Base-by-base conservation (phyloP, 495 filamentous ascomycete species). In the Aspergillus coremiiformis region DNA sequence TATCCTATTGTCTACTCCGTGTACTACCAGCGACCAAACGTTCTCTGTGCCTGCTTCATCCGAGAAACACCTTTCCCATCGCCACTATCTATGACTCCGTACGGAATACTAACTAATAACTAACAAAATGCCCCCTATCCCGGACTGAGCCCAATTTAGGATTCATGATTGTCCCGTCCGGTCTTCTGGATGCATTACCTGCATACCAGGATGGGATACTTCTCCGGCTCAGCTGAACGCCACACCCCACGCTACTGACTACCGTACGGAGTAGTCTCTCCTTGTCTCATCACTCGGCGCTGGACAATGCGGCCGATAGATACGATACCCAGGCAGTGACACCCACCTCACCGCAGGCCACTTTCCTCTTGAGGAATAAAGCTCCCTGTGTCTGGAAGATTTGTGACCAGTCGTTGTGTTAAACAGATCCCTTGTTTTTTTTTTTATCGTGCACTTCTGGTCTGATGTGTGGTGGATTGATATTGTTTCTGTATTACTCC, bases 221-320 rank as follows among this genome's bases (percentile, higher is more conserved):
- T 53, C 59, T 61, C 52, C 24, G 51, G 54, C 54, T 57, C 58
- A 62, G 59, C 53, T 62, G 55, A 55, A 58, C 55, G 55, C 59
- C 54, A 57, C 54, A 56, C 55, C 55, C 55, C 59, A 58, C 59
- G 53, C 55, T 58, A 58, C 52, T 32, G 21, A 24, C 7, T 17
- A 41, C 19, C 10, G 35, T 9, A 19, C n/a, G n/a, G n/a, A n/a
- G 32, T 35, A 3, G n/a, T 8, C 39, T 50, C 52, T 49, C 43
- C 21, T 27, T 52, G 30, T 55, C 26, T 33, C 41, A 41, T 41
- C 30, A 35, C 19, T 30, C 23, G 20, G 29, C 39, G 43, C 41
- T 47, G 20, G 48, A 52, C 44, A 35, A 41, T 49, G 53, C 50
- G 53, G 53, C n/a, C n/a, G n/a, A n/a, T n/a, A 57, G 58, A 54